Conservation (phyloP, 306 rosid genomes). For the Acacia melanoxylon region DNA sequence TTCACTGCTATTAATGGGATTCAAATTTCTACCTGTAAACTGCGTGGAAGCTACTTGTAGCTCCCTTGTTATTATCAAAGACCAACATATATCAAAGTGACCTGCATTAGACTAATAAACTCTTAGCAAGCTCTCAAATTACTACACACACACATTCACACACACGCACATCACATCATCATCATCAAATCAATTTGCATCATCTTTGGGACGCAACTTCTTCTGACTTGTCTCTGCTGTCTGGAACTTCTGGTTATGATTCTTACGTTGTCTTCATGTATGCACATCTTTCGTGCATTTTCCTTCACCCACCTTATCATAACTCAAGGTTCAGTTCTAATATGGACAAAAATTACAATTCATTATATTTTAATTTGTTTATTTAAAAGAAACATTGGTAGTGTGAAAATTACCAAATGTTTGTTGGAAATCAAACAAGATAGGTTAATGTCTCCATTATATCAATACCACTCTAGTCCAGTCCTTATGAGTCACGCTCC, state of each 20-base stretch:
- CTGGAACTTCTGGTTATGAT: neutral
- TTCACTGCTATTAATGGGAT: neutral
- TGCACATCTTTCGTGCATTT: neutral
- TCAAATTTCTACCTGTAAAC: neutral
- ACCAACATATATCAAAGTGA: too few relatives aligned
- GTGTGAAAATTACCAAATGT: neutral
- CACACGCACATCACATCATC: neutral
- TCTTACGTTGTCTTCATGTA: neutral
- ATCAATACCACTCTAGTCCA: too few relatives aligned
- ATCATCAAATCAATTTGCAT: neutral
- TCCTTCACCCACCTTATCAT: neutral
- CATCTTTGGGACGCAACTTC: neutral
- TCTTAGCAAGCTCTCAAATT: neutral
- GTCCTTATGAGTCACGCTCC: too few relatives aligned
- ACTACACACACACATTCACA: neutral
- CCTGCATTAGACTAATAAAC: neutral
- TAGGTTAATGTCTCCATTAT: too few relatives aligned
- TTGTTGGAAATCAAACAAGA: neutral
- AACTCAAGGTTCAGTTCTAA: neutral
- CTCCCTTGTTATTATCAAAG: neutral
- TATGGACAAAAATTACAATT: neutral
- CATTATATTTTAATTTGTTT: too few relatives aligned
- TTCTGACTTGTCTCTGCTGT: neutral
- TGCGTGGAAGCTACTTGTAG: neutral
- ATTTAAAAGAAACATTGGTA: neutral